Evolutionary conservation across 1,284 basidiomycete genomes (phyloP).

Genomic region (Marasmius sp.): DNA sequence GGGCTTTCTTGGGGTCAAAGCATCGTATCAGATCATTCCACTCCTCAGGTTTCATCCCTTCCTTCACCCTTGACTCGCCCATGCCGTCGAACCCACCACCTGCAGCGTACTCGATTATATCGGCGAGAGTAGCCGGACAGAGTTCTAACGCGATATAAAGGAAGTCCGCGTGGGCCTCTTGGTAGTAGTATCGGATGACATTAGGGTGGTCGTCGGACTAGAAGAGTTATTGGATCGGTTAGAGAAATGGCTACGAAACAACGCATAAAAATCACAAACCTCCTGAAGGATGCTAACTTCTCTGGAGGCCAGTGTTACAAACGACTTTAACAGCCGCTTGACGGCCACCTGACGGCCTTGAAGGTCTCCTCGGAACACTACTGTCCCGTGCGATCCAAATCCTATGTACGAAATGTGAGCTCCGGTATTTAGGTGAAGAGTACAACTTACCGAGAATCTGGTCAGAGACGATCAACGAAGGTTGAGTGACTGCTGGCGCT

Average conservation of each 20-base stretch:
- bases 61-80: conserved; percentile 5
- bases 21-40: conserved; percentile 3
- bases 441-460: conserved; percentile 66
- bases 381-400: conserved; percentile 95
- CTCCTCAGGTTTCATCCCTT: conserved; percentile 8
- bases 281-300: conserved; percentile 95
- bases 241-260: neutral
- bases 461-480: conserved; percentile 70
- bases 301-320: conserved; percentile 91
- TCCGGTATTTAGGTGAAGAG: neutral
- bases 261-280: conserved; percentile 26
- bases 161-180: conserved; percentile 91
- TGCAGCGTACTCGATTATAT: conserved; percentile 69
- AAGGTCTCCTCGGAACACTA: conserved; percentile 91
- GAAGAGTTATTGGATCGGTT: neutral
- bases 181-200: conserved; percentile 97
- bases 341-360: conserved; percentile 97
- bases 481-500: conserved; percentile 19
- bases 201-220: conserved; percentile 92
- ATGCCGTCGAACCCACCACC: neutral
- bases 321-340: conserved; percentile 93
- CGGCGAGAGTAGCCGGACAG: conserved; percentile 92
- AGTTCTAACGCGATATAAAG: conserved; percentile 97
- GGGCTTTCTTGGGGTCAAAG: conserved; percentile 81
- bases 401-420: conserved; percentile 45